A percentile compares a stretch with the other conserved stretches of the same genome.
phyloP scores from a whole-genome alignment of 169 alveolate genomes.

The Cryptosporidium xiaoi region DNA sequence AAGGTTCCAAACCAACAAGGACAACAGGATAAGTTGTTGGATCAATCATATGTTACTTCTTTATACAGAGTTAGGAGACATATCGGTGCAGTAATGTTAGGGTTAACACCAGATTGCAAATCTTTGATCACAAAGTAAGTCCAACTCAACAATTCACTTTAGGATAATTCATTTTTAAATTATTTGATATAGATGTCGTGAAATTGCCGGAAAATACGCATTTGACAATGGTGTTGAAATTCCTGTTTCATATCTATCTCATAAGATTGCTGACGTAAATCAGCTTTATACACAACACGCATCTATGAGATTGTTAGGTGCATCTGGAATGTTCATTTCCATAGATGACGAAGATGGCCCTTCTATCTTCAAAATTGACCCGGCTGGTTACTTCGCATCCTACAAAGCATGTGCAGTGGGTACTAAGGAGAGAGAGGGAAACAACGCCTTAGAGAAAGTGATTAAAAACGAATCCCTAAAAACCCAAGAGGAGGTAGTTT shows the following conservation, averaged over 20 bases:
- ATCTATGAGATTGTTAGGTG: slow-evolving; percentile 88
- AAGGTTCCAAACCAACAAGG: slow-evolving; percentile 91
- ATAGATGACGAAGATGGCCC: slow-evolving; percentile 96
- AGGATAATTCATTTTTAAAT: neutral
- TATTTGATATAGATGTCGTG: slow-evolving; percentile 77
- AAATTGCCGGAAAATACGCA: slow-evolving; percentile 89
- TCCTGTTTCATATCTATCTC: slow-evolving; percentile 92
- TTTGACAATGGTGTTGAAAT: slow-evolving; percentile 91
- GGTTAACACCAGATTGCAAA: slow-evolving; percentile 86
- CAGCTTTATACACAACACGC: slow-evolving; percentile 96
- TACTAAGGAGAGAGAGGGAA: slow-evolving; percentile 91
- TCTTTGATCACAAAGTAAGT: slow-evolving; percentile 80
- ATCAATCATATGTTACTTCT: slow-evolving; percentile 85
- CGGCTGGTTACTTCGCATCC: slow-evolving; percentile 96
- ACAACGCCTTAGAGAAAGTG: slow-evolving; percentile 86
- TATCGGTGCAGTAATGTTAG: slow-evolving; percentile 87
- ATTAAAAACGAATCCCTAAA: slow-evolving; percentile 66
- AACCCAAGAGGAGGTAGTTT: slow-evolving; percentile 68
- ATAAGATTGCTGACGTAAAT: slow-evolving; percentile 91
- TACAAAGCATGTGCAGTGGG: slow-evolving; percentile 93
- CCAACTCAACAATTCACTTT: neutral
- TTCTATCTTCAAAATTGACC: slow-evolving; percentile 91
- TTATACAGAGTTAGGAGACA: slow-evolving; percentile 83
- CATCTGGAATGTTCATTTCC: slow-evolving; percentile 91
- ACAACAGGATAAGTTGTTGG: slow-evolving; percentile 86